phyloP scores from a whole-genome alignment of 331 rosid species.

The Phaseolus coccineus region DNA sequence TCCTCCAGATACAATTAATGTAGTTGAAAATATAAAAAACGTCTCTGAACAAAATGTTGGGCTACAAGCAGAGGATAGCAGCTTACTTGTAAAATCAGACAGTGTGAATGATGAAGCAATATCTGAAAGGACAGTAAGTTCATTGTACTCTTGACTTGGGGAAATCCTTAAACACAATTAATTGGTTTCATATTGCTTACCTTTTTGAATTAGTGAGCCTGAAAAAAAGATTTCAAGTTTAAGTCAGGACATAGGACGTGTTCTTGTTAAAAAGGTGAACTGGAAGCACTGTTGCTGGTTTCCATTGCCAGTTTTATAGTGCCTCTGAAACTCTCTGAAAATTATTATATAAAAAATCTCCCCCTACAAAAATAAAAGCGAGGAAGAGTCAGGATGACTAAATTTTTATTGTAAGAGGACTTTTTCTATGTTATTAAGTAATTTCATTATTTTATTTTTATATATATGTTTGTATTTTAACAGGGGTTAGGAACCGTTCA shows the following conservation, averaged over 20 bases:
- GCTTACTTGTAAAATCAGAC: constrained; percentile 52
- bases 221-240: constrained; percentile 21
- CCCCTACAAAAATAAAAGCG: not conserved
- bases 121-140: constrained; percentile 71
- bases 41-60: constrained; percentile 55
- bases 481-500: constrained; percentile 92
- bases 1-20: constrained; percentile 48
- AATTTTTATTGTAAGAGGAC: not conserved
- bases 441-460: constrained; percentile 31
- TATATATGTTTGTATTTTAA: constrained; percentile 48
- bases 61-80: constrained; percentile 48
- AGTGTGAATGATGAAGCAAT: constrained; percentile 55
- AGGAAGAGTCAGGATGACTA: constrained; percentile 14
- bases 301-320: constrained; percentile 28
- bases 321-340: constrained; percentile 33
- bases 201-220: constrained; percentile 35
- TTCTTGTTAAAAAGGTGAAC: constrained; percentile 37
- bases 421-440: constrained; percentile 30
- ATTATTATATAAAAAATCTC: constrained; percentile 18
- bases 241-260: constrained; percentile 28
- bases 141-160: constrained; percentile 39
- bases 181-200: constrained; percentile 27
- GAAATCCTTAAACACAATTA: constrained; percentile 27
- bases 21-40: constrained; percentile 49
- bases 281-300: constrained; percentile 28